Conservation (phyloP, 805 yeast species). For the Saccharomycopsis capsularis region DNA sequence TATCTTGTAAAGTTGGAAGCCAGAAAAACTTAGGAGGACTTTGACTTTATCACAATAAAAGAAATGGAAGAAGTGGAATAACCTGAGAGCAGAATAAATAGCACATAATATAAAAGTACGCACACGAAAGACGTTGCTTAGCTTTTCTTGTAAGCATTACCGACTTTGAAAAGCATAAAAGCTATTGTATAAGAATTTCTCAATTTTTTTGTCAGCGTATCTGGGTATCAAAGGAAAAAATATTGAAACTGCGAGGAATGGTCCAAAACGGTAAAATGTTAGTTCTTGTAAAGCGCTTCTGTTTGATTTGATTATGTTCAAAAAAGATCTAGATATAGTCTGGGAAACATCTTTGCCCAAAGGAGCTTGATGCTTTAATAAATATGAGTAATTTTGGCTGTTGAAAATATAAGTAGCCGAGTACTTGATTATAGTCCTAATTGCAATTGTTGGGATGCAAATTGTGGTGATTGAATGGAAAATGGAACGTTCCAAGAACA, state of each 20-base stretch:
- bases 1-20: slow-evolving; percentile 32
- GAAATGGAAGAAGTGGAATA: no score
- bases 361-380: not conserved
- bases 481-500: slow-evolving; percentile 11
- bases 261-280: slow-evolving; percentile 6
- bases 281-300: not conserved
- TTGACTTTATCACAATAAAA: no score
- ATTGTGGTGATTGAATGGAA: slow-evolving; percentile 12
- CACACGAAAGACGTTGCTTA: no score
- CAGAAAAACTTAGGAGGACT: slow-evolving; percentile 24
- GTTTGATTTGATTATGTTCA: no score
- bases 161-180: no score
- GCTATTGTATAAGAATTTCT: not conserved
- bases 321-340: no score
- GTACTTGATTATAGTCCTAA: slow-evolving; percentile 6
- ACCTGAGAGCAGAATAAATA: no score
- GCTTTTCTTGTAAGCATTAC: no score
- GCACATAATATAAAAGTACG: no score
- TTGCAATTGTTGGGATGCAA: slow-evolving; percentile 4
- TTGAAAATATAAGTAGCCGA: slow-evolving; percentile 4
- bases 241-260: slow-evolving; percentile 12
- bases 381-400: slow-evolving; percentile 1
- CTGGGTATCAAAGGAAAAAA: slow-evolving; percentile 14
- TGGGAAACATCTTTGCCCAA: no score
- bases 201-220: slow-evolving; percentile 6